A percentile compares a stretch with the other conserved stretches of the same genome.
Conservation (phyloP, 2,329 filamentous ascomycete genomes). For the Aspergillus flavus region DNA sequence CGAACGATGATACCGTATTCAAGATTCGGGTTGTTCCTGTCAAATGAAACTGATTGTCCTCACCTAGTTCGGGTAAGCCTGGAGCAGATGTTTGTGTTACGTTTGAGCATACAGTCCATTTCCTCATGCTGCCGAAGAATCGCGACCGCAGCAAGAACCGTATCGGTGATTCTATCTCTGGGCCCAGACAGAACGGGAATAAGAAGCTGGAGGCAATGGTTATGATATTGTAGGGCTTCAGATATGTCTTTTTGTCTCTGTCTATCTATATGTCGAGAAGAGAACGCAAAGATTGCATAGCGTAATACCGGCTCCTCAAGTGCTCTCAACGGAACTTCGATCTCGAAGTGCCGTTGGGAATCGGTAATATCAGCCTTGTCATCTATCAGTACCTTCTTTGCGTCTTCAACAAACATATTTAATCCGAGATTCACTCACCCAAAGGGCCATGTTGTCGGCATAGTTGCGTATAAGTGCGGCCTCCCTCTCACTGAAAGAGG, state of each 20-base stretch:
- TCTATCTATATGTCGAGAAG: constrained; percentile 36
- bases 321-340: constrained; percentile 33
- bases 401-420: not conserved
- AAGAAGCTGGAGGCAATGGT: constrained; percentile 35
- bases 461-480: constrained; percentile 32
- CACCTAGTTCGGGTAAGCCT: constrained; percentile 17
- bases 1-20: constrained; percentile 41
- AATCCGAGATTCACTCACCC: constrained; percentile 22
- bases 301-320: constrained; percentile 35
- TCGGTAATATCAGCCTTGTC: constrained; percentile 36
- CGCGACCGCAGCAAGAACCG: constrained; percentile 35
- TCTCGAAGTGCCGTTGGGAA: constrained; percentile 33
- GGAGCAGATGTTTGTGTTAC: not conserved
- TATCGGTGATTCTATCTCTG: constrained; percentile 27
- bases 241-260: constrained; percentile 23
- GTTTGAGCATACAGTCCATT: constrained; percentile 28
- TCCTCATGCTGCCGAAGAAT: constrained; percentile 41
- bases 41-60: constrained; percentile 40
- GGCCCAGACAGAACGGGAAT: constrained; percentile 36
- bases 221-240: constrained; percentile 38
- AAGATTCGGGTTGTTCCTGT: constrained; percentile 40
- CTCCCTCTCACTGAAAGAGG: constrained; percentile 21
- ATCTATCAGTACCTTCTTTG: constrained; percentile 1
- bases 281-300: constrained; percentile 37
- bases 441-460: constrained; percentile 37